Base-by-base conservation (phyloP, 352 stramenopile genomes). In the Aphanomyces cochlioides region DNA sequence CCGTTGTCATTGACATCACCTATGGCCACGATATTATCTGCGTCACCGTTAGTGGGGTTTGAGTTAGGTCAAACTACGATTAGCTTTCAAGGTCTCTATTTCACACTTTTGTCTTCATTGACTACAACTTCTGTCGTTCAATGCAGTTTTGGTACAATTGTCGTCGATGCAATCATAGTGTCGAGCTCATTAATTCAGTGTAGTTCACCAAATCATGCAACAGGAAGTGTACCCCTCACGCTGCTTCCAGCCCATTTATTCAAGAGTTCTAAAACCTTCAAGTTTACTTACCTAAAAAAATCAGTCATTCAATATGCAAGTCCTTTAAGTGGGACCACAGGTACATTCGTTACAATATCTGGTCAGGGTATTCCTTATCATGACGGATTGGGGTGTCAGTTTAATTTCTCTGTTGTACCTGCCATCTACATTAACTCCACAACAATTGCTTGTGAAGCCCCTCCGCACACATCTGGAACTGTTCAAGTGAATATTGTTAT, bases 111-210 rank as follows among this genome's bases (percentile, higher is more conserved):
- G 5, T 59, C 3, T 34, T 77, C 41, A 48, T 6, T 7, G 73
- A 71, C 19, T 69, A 54, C 54, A 67, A 66, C 7, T 76, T 78
- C 50, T 43, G 72, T n/a, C 4, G 39, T 53, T 58, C 68, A 36
- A 73, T 74, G 40, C 74, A 74, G 3, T 17, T 86, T 87, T 77
- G 77, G 72, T 8, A 66, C 56, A 36, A 56, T 8, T 0, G 5
- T 72, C 2, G 75, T 79, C 1, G 59, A 78, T 0, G 81, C 57
- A 1, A 36, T 85, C 7, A 36, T 69, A 8, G 7, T 85, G 56
- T 78, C 77, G 6, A 21, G 47, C 8, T 72, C 50, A 38, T 66
- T 74, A 66, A 38, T 88, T 41, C 73, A 59, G 4, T 88, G 80
- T 38, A 28, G 28, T 28, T 28, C 28, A 28, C 28, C 28, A 28